Conservation (phyloP, 1,284 basidiomycete genomes). For the Papiliotrema flavescens region DNA sequence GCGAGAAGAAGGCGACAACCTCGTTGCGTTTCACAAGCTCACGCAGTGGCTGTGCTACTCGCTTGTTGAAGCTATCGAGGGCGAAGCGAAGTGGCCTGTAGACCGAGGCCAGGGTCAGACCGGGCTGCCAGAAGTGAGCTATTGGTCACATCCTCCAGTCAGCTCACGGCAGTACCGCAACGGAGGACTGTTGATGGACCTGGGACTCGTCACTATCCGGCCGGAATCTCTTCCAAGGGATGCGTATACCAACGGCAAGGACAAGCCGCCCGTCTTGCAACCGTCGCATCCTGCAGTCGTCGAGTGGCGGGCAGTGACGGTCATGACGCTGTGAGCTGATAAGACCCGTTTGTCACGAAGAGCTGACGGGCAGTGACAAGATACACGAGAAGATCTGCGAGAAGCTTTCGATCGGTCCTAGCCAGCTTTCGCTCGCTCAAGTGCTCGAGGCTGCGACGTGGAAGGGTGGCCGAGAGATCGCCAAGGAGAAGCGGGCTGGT, state of each 20-base stretch:
- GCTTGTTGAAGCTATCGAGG: constrained; percentile 76
- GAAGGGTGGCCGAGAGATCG: constrained; percentile 92
- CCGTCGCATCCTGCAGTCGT: constrained; percentile 81
- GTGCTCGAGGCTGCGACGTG: constrained; percentile 91
- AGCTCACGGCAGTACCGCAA: constrained; percentile 77
- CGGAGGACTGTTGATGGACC: constrained; percentile 82
- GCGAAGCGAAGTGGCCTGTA: constrained; percentile 65
- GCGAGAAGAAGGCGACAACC: constrained; percentile 57
- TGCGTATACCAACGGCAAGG: constrained; percentile 34
- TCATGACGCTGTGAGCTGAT: constrained; percentile 72
- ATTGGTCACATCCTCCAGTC: constrained; percentile 33
- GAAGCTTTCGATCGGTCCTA: constrained; percentile 55
- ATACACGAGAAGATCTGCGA: constrained; percentile 68
- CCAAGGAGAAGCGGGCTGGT: constrained; percentile 69
- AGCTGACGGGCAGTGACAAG: constrained; percentile 60
- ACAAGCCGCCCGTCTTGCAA: constrained; percentile 57
- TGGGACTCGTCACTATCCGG: constrained; percentile 63
- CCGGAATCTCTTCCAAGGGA: constrained; percentile 48
- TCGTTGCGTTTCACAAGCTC: constrained; percentile 94
- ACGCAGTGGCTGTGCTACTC: constrained; percentile 90
- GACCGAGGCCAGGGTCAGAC: constrained; percentile 61
- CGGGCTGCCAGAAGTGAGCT: constrained; percentile 40
- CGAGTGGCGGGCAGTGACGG: constrained; percentile 93
- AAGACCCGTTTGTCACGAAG: not conserved
- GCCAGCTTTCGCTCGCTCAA: constrained; percentile 64